A percentile compares a stretch with the other conserved stretches of the same genome.
These are phyloP conservation scores for Beauveria scarabaeidicola DNA, from an alignment of 2,329 filamentous ascomycete genomes.

Conservation along the genomic window DNA sequence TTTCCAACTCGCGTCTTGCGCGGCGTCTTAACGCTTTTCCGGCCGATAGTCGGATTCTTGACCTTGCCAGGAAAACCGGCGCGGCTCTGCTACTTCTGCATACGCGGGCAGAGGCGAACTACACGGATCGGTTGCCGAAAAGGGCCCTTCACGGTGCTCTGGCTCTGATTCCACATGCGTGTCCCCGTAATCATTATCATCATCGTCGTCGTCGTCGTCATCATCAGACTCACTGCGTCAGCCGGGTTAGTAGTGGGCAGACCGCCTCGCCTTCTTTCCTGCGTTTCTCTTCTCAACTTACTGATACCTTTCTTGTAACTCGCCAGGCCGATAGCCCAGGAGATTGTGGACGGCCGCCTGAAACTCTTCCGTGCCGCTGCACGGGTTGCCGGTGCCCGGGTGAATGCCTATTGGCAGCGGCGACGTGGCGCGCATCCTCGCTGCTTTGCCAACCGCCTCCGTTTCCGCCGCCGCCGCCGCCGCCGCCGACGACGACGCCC, in stretches of 20 bases:
- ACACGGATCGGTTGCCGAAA: background rate
- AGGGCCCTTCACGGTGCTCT: background rate
- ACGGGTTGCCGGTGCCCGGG: background rate
- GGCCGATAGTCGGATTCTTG: conserved; percentile 4
- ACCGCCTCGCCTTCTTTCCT: background rate
- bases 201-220: background rate
- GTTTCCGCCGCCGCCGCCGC: background rate
- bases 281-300: conserved; percentile 15
- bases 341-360: conserved; percentile 9
- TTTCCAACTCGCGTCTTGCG: background rate
- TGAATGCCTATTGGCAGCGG: background rate
- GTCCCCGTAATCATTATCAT: background rate
- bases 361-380: conserved; percentile 4
- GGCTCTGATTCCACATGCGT: background rate
- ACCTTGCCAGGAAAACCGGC: conserved; percentile 5
- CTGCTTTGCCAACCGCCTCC: background rate
- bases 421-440: background rate
- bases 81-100: background rate
- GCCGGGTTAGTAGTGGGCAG: conserved; percentile 7
- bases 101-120: background rate
- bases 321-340: background rate
- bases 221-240: background rate
- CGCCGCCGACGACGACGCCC: background rate
- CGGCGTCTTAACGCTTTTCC: conserved; percentile 1
- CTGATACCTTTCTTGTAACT: conserved; percentile 18